A percentile compares a stretch with the other conserved stretches of the same genome.
Conservation (phyloP, 148 eudicot genomes). For the Heliamphora exappendiculata region DNA sequence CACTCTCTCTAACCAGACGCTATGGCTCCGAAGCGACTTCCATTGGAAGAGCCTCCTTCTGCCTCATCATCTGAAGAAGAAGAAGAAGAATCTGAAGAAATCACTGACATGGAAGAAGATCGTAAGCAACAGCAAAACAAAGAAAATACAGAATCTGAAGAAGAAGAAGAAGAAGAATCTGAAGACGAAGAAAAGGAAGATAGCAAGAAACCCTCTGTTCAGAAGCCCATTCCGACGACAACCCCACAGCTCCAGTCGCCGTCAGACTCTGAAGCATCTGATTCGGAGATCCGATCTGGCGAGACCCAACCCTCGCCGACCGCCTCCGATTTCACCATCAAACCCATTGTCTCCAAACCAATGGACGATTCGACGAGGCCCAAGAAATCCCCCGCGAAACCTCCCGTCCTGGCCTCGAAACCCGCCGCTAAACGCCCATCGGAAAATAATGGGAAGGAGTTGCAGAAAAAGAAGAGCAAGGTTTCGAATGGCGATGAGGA, state of each 20-base stretch:
- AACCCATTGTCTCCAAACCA: conserved; percentile 14
- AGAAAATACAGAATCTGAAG: conserved; percentile 6
- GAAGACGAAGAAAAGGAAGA: background rate
- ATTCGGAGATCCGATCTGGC: conserved; percentile 14
- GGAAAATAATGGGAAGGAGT: conserved; percentile 11
- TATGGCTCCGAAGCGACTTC: conserved; percentile 33
- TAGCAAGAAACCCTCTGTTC: background rate
- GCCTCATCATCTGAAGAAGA: conserved; percentile 20
- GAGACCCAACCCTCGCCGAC: conserved; percentile 14
- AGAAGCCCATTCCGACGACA: background rate
- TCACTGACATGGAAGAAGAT: conserved; percentile 12
- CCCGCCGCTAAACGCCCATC: conserved; percentile 11
- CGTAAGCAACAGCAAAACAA: background rate
- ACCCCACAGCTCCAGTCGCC: conserved; percentile 4
- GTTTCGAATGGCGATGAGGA: conserved; percentile 12
- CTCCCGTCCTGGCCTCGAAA: background rate
- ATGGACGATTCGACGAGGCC: conserved; percentile 4
- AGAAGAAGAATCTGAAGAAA: conserved; percentile 12
- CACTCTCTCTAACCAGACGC: background rate
- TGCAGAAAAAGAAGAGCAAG: conserved; percentile 23
- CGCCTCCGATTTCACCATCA: conserved; percentile 24
- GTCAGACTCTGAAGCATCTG: conserved; percentile 11
- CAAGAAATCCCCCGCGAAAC: conserved; percentile 9
- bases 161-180: conserved; percentile 13
- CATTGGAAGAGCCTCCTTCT: conserved; percentile 26